Evolutionary conservation across 2,329 filamentous ascomycete genomes (phyloP).

Genomic region (Colletotrichum lupini): DNA sequence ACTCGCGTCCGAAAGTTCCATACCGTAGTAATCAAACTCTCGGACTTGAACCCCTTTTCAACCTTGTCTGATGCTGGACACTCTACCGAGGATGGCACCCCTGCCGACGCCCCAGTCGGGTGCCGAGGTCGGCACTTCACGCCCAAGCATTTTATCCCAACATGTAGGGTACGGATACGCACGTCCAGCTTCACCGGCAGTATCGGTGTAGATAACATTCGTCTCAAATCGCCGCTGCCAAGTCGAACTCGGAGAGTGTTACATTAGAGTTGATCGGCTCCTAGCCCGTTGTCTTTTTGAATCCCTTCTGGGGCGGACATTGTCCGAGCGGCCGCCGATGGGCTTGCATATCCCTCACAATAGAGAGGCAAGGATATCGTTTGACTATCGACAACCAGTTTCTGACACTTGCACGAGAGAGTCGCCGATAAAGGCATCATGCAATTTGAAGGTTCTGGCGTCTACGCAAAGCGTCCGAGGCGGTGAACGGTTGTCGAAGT

Average conservation of each 20-base stretch:
- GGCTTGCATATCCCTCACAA: not conserved
- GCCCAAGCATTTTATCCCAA: not conserved
- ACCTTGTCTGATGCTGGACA: not conserved
- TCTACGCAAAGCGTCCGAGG: too few species aligned
- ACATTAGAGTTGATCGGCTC: not conserved
- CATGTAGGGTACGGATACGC: too few species aligned
- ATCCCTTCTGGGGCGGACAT: not conserved
- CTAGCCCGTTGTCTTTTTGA: not conserved
- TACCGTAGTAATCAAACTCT: not conserved
- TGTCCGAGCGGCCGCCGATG: not conserved
- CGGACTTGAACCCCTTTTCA: not conserved
- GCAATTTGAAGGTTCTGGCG: too few species aligned
- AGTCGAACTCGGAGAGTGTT: not conserved
- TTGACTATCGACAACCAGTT: not conserved
- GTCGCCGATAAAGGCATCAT: too few species aligned
- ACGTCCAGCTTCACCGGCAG: not conserved
- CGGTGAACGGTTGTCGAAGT: not conserved
- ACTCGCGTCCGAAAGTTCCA: not conserved
- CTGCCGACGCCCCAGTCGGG: not conserved
- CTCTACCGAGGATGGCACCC: not conserved
- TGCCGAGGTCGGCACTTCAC: not conserved
- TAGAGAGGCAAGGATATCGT: not conserved
- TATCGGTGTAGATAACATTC: not conserved
- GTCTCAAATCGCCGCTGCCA: not conserved
- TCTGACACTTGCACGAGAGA: too few species aligned